Conservation (phyloP, 1,284 basidiomycete genomes). For the Apiotrichum domesticum region DNA sequence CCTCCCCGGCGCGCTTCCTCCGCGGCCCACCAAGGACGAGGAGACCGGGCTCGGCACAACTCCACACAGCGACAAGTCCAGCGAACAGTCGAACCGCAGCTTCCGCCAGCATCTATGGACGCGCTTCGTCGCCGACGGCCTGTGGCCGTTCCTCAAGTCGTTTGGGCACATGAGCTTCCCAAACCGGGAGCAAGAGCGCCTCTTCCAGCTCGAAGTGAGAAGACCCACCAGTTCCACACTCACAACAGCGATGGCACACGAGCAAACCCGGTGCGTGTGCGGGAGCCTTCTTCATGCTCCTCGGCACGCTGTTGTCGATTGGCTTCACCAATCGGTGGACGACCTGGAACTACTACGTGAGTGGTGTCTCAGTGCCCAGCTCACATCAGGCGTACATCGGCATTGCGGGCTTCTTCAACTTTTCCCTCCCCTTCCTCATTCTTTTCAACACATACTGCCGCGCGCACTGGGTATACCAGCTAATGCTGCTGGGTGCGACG, state of each 20-base stretch:
- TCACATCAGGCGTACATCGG: constrained; percentile 24
- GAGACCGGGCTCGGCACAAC: background rate
- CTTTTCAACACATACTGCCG: constrained; percentile 20
- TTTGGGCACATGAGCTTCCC: constrained; percentile 33
- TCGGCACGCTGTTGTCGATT: constrained; percentile 26
- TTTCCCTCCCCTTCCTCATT: constrained; percentile 32
- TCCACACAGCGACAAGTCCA: background rate
- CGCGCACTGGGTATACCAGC: constrained; percentile 3
- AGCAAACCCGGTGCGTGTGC: constrained; percentile 33
- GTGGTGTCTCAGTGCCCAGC: no score
- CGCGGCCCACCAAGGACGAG: no score
- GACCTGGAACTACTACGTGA: constrained; percentile 12
- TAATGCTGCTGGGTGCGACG: background rate
- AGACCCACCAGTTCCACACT: background rate
- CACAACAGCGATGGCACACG: constrained; percentile 28
- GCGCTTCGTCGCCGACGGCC: background rate
- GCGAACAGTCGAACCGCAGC: background rate
- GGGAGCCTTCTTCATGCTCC: constrained; percentile 30
- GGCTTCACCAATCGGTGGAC: background rate
- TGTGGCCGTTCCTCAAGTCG: background rate
- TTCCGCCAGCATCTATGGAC: constrained; percentile 1
- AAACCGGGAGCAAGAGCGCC: constrained; percentile 35
- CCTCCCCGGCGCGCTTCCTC: no score
- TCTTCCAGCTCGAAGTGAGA: constrained; percentile 39
- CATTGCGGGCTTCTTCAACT: constrained; percentile 28